Conservation (phyloP, 768 basidiomycete species). For the Psilocybe cubensis region DNA sequence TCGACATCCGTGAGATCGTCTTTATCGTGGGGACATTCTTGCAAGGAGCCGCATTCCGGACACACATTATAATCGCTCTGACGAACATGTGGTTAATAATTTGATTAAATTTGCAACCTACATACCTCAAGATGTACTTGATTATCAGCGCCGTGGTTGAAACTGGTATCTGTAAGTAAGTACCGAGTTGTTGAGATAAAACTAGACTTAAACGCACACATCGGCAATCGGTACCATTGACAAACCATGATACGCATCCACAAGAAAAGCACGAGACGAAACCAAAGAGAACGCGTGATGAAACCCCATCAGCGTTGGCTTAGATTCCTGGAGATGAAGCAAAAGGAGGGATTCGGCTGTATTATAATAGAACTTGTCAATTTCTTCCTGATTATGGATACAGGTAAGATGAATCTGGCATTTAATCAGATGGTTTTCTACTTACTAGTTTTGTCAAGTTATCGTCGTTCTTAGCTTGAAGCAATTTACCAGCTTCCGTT, state of each 20-base stretch:
- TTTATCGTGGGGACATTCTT: conserved; percentile 67
- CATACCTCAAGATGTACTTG: conserved; percentile 76
- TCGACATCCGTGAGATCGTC: conserved; percentile 27
- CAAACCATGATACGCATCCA: conserved; percentile 80
- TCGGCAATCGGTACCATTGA: conserved; percentile 89
- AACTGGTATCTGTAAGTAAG: conserved; percentile 44
- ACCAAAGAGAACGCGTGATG: conserved; percentile 64
- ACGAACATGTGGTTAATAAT: conserved; percentile 1
- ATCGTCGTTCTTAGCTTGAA: conserved; percentile 21
- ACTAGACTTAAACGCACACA: conserved; percentile 50
- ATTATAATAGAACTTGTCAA: conserved; percentile 38
- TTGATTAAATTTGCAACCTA: neutral
- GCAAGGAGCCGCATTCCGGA: conserved; percentile 66
- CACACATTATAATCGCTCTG: conserved; percentile 81
- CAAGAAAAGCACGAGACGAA: conserved; percentile 80
- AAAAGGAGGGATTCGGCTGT: conserved; percentile 36
- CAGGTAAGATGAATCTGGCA: no score
- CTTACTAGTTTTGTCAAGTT: conserved; percentile 26
- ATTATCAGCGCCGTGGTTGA: conserved; percentile 73
- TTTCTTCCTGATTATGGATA: conserved; percentile 32
- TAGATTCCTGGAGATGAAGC: conserved; percentile 14
- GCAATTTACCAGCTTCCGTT: conserved; percentile 40
- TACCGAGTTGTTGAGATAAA: conserved; percentile 4
- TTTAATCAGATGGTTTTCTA: no score
- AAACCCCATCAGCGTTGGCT: conserved; percentile 44